Conservation (phyloP, 805 yeast genomes). For the Hagleromyces aurorensis region DNA sequence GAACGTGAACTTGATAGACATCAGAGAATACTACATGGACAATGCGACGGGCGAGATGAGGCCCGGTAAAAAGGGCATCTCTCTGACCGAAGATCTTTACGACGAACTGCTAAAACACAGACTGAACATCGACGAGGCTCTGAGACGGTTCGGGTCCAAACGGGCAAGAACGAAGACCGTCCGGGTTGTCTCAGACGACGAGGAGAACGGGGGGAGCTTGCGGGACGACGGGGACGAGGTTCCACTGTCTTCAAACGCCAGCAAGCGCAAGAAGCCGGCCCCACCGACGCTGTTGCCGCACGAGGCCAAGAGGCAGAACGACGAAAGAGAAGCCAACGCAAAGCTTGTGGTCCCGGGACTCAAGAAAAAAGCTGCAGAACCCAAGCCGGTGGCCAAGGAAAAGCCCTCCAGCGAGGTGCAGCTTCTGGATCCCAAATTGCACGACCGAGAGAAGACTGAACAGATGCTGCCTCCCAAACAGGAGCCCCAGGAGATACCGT, state of each 20-base stretch:
- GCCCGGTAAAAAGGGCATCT: slow-evolving; percentile 70
- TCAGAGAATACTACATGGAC: slow-evolving; percentile 71
- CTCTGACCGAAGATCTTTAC: slow-evolving; percentile 32
- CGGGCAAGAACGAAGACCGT: slow-evolving; percentile 29
- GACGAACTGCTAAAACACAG: slow-evolving; percentile 31
- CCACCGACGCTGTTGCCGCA: slow-evolving; percentile 29
- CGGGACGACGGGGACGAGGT: slow-evolving; percentile 10
- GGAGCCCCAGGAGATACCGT: background rate
- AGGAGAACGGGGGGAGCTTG: slow-evolving; percentile 13
- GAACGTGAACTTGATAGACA: slow-evolving; percentile 61
- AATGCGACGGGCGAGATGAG: slow-evolving; percentile 48
- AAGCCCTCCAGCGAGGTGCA: slow-evolving; percentile 1
- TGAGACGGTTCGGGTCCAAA: slow-evolving; percentile 31
- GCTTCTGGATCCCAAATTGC: slow-evolving; percentile 3
- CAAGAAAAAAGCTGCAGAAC: slow-evolving; percentile 10
- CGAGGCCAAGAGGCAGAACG: slow-evolving; percentile 26
- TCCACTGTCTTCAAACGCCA: slow-evolving; percentile 4
- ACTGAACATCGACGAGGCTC: slow-evolving; percentile 31
- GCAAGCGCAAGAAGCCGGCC: slow-evolving; percentile 21
- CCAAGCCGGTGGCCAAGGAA: slow-evolving; percentile 2
- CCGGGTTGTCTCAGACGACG: slow-evolving; percentile 25
- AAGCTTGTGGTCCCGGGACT: slow-evolving; percentile 27
- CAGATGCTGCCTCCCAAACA: slow-evolving; percentile 2
- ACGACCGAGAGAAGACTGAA: slow-evolving; percentile 7
- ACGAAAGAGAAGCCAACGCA: slow-evolving; percentile 28